These are phyloP conservation scores for Xerocomus cyaneibrunnescens DNA, from an alignment of 1,284 basidiomycete species.

Conservation along the genomic window DNA sequence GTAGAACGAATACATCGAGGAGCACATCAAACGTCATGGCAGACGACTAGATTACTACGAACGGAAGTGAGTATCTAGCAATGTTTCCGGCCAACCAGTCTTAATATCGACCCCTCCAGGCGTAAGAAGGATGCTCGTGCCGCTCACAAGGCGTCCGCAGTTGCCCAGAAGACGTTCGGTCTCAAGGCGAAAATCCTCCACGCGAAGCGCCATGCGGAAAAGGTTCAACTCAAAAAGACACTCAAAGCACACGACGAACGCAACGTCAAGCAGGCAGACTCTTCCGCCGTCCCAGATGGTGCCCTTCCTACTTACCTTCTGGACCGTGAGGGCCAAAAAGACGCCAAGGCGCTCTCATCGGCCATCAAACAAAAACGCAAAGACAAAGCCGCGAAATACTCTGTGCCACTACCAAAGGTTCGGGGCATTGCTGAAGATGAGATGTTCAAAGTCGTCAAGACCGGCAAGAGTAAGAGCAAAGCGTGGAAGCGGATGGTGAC, in stretches of 20 bases:
- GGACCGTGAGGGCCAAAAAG: slow-evolving; percentile 95
- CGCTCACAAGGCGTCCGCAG: slow-evolving; percentile 84
- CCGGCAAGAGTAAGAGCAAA: slow-evolving; percentile 96
- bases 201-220: slow-evolving; percentile 94
- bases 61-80: slow-evolving; percentile 58
- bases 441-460: slow-evolving; percentile 99
- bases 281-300: slow-evolving; percentile 78
- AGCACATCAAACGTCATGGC: slow-evolving; percentile 86
- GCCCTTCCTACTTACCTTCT: slow-evolving; percentile 94
- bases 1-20: slow-evolving; percentile 90
- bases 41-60: slow-evolving; percentile 85
- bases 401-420: slow-evolving; percentile 96
- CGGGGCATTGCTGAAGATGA: slow-evolving; percentile 99
- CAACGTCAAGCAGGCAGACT: slow-evolving; percentile 93
- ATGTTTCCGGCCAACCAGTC: slow-evolving; percentile 1
- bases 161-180: slow-evolving; percentile 94
- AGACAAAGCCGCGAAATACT: slow-evolving; percentile 98
- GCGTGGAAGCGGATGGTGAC: slow-evolving; percentile 99
- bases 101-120: slow-evolving; percentile 43
- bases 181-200: slow-evolving; percentile 98
- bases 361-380: slow-evolving; percentile 99
- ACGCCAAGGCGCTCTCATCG: slow-evolving; percentile 95
- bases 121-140: slow-evolving; percentile 93
- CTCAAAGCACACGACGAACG: slow-evolving; percentile 99
- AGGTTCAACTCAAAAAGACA: slow-evolving; percentile 98